A percentile compares a stretch with the other conserved stretches of the same genome.
These are phyloP conservation scores for Candida lessepsii DNA, from an alignment of 805 yeast genomes.

Conservation along the genomic window DNA sequence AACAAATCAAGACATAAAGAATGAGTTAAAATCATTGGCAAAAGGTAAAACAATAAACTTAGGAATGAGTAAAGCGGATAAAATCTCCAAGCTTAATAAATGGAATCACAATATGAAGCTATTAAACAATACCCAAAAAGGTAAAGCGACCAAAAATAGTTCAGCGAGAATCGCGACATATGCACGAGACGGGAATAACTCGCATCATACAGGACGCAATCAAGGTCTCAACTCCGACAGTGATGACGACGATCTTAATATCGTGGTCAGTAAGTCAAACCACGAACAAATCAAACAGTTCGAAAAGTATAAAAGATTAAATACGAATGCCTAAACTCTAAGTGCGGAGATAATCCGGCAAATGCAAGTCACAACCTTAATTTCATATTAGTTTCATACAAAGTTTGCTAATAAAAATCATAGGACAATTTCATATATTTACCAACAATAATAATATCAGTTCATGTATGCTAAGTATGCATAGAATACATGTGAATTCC, in stretches of 20 bases:
- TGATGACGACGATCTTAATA: constrained; percentile 14
- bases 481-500: too few species aligned
- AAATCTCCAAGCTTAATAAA: constrained; percentile 8
- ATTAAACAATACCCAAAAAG: background rate
- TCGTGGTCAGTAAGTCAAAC: constrained; percentile 9
- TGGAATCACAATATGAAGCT: constrained; percentile 11
- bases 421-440: too few species aligned
- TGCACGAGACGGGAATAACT: constrained; percentile 2
- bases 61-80: constrained; percentile 14
- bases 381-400: too few species aligned
- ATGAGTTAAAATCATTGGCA: constrained; percentile 11
- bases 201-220: background rate
- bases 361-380: too few species aligned
- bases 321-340: background rate
- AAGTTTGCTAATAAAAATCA: too few species aligned
- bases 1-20: constrained; percentile 1
- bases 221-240: constrained; percentile 3
- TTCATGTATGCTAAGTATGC: too few species aligned
- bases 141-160: background rate
- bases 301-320: constrained; percentile 7
- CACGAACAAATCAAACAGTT: constrained; percentile 6
- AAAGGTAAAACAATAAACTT: constrained; percentile 12
- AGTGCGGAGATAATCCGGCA: too few species aligned
- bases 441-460: too few species aligned
- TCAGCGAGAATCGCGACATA: background rate